These are phyloP conservation scores for Vitis hybrid DNA, from an alignment of 177 flowering plant genomes.

Conservation along the genomic window DNA sequence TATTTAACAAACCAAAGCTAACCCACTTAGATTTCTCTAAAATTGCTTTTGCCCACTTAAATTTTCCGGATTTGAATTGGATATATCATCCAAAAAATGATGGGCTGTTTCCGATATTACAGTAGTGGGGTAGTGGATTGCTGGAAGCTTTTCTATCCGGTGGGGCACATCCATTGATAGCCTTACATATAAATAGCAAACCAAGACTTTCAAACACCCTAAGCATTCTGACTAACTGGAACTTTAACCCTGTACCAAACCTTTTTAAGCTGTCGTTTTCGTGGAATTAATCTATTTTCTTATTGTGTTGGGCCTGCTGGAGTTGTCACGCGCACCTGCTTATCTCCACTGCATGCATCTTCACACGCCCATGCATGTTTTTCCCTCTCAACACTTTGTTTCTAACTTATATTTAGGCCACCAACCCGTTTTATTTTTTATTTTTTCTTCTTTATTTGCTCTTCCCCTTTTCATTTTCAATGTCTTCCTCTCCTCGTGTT, in stretches of 20 bases:
- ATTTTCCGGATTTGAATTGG: neutral
- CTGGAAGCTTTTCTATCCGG: neutral
- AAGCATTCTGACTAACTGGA: neutral
- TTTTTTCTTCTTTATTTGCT: too few species aligned
- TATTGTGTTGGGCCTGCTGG: conserved; percentile 8
- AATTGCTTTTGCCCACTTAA: conserved; percentile 9
- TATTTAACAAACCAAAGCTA: conserved; percentile 17
- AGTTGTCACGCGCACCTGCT: conserved; percentile 26
- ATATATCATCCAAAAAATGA: neutral
- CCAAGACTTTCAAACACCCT: neutral
- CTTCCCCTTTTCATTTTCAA: too few species aligned
- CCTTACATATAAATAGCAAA: neutral
- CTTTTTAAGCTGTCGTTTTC: conserved; percentile 19
- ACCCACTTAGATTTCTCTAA: conserved; percentile 20
- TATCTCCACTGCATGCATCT: conserved; percentile 19
- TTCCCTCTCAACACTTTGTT: too few species aligned
- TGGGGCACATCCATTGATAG: neutral
- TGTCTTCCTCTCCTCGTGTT: too few species aligned
- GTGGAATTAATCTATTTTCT: conserved; percentile 1
- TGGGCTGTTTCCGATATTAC: neutral
- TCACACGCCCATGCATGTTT: conserved; percentile 15
- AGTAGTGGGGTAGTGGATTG: neutral
- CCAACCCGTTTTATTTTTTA: too few species aligned
- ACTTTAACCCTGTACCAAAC: neutral
- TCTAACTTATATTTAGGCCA: too few species aligned